Conservation (phyloP, 2,329 filamentous ascomycete genomes). For the Lomentospora prolificans region DNA sequence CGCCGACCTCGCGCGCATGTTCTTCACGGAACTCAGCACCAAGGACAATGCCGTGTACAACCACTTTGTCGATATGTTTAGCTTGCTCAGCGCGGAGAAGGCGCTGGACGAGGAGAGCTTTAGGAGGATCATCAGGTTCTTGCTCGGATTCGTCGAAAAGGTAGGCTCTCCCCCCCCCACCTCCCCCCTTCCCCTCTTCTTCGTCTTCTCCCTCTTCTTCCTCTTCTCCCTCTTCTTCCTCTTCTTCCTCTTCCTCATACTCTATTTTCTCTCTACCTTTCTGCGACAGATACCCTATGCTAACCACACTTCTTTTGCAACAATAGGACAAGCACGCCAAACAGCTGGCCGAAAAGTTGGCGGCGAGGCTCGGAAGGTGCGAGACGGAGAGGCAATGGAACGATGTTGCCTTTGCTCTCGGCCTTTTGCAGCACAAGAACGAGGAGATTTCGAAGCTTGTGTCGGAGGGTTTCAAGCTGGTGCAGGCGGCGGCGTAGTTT, state of each 20-base stretch:
- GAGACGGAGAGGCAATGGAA: slow-evolving; percentile 96
- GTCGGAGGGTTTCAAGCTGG: slow-evolving; percentile 64
- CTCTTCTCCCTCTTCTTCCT: neutral
- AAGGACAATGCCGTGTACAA: slow-evolving; percentile 99
- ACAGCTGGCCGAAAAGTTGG: slow-evolving; percentile 85
- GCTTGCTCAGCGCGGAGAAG: slow-evolving; percentile 72
- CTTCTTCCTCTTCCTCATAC: neutral
- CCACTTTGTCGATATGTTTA: slow-evolving; percentile 99
- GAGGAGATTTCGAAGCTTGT: slow-evolving; percentile 76
- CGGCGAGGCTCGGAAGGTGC: slow-evolving; percentile 72
- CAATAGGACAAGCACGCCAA: slow-evolving; percentile 89
- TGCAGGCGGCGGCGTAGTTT: slow-evolving; percentile 49
- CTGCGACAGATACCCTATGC: slow-evolving; percentile 12
- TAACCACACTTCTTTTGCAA: slow-evolving; percentile 13
- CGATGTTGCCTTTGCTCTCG: slow-evolving; percentile 87
- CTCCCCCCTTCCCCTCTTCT: neutral
- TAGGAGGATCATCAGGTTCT: slow-evolving; percentile 78
- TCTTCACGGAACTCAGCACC: slow-evolving; percentile 93
- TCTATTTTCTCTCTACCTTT: neutral
- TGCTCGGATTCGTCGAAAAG: slow-evolving; percentile 96
- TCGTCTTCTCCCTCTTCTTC: neutral
- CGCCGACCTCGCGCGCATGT: slow-evolving; percentile 90
- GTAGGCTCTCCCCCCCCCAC: slow-evolving; percentile 35
- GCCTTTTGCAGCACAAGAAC: slow-evolving; percentile 83
- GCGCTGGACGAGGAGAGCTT: slow-evolving; percentile 77